Conservation (phyloP, 257 asterid species). For the Lithospermum erythrorhizon region DNA sequence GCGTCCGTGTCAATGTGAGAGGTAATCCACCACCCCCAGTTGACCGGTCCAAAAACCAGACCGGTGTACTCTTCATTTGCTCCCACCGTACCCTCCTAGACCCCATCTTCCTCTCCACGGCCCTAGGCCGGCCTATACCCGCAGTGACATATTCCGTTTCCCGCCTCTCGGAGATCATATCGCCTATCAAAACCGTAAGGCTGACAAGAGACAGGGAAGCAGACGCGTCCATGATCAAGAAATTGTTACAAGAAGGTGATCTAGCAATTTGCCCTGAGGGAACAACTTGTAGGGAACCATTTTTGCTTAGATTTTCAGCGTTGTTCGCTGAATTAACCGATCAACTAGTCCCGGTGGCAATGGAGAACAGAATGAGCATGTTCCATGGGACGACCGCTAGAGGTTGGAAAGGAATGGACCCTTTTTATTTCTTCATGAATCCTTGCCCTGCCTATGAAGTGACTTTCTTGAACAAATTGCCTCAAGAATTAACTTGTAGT, state of each 20-base stretch:
- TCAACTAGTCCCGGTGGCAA: conserved; percentile 26
- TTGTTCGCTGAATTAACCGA: conserved; percentile 29
- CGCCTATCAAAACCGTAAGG: conserved; percentile 49
- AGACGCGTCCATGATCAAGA: conserved; percentile 28
- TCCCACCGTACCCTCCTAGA: conserved; percentile 54
- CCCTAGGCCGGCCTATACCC: conserved; percentile 58
- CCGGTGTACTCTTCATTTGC: conserved; percentile 57
- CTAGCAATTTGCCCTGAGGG: conserved; percentile 33
- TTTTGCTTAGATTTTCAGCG: conserved; percentile 25
- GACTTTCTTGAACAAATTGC: conserved; percentile 25
- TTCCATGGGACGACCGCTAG: conserved; percentile 31
- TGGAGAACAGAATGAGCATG: conserved; percentile 35
- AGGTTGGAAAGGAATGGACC: conserved; percentile 36
- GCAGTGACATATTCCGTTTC: conserved; percentile 64
- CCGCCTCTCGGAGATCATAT: conserved; percentile 53
- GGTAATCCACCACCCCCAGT: conserved; percentile 47
- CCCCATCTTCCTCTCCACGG: conserved; percentile 51
- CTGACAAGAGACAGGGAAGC: conserved; percentile 35
- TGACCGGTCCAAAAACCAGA: conserved; percentile 15
- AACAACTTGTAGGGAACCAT: conserved; percentile 30
- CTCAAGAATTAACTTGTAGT: conserved; percentile 19
- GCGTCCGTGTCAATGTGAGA: conserved; percentile 41
- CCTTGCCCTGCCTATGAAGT: conserved; percentile 29
- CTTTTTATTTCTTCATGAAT: conserved; percentile 30
- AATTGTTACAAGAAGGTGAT: conserved; percentile 21